A percentile compares a stretch with the other conserved stretches of the same genome.
Evolutionary conservation across 2,329 filamentous ascomycete genomes (phyloP).

Genomic region (Hortaea werneckii): DNA sequence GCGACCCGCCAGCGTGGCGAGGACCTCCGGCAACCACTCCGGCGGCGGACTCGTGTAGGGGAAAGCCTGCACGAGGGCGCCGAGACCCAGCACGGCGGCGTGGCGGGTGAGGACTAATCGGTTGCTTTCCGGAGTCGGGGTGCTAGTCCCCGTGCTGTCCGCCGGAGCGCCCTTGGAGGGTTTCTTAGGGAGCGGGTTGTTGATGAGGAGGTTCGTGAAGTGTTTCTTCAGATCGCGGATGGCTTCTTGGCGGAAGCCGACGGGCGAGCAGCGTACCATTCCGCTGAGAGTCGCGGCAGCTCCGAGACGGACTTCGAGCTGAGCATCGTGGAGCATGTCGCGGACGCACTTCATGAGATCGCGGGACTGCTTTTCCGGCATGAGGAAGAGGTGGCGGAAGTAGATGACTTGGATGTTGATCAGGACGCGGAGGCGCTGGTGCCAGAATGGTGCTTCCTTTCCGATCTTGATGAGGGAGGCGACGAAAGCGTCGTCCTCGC

Average conservation of each 20-base stretch:
- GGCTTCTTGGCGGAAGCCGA: conserved; percentile 64
- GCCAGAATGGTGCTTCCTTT: conserved; percentile 76
- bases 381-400: conserved; percentile 89
- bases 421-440: conserved; percentile 84
- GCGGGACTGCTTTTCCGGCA: conserved; percentile 62
- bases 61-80: conserved; percentile 87
- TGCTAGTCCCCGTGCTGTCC: conserved; percentile 40
- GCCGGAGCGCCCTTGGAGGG: conserved; percentile 22
- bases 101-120: conserved; percentile 74
- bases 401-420: conserved; percentile 99
- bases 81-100: conserved; percentile 82
- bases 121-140: conserved; percentile 61
- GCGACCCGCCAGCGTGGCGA: conserved; percentile 73
- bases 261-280: conserved; percentile 94
- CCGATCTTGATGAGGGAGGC: conserved; percentile 80
- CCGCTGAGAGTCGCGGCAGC: conserved; percentile 89
- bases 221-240: conserved; percentile 65
- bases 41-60: conserved; percentile 91
- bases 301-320: conserved; percentile 87
- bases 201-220: conserved; percentile 66
- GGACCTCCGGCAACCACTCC: conserved; percentile 82
- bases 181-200: conserved; percentile 76
- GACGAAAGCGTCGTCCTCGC: conserved; percentile 78
- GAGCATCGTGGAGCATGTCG: conserved; percentile 81
- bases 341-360: conserved; percentile 86